These are phyloP conservation scores for Diospyros lotus DNA, from an alignment of 148 eudicot genomes.

Conservation along the genomic window DNA sequence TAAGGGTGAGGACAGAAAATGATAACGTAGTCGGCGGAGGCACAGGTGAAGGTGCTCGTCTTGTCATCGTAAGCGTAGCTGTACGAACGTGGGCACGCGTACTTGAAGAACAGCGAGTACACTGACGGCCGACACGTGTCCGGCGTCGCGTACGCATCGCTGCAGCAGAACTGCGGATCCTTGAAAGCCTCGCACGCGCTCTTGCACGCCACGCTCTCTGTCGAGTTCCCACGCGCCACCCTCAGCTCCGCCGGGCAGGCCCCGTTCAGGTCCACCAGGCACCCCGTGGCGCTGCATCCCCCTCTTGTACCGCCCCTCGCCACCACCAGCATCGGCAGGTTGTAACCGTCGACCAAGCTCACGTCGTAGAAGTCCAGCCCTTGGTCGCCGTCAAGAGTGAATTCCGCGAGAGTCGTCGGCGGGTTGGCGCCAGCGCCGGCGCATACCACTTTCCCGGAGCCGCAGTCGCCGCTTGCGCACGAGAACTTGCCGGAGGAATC, in stretches of 20 bases:
- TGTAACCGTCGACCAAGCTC: slow-evolving; percentile 93
- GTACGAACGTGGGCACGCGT: slow-evolving; percentile 84
- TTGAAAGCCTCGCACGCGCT: slow-evolving; percentile 99
- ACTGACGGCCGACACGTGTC: slow-evolving; percentile 78
- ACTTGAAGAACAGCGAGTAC: slow-evolving; percentile 66
- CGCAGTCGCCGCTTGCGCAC: slow-evolving; percentile 89
- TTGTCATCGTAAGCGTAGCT: slow-evolving; percentile 96
- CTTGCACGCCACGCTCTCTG: slow-evolving; percentile 67
- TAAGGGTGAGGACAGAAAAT: slow-evolving; percentile 88
- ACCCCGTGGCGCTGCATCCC: slow-evolving; percentile 82
- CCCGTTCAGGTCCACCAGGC: slow-evolving; percentile 66
- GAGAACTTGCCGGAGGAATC: slow-evolving; percentile 45
- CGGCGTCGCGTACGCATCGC: slow-evolving; percentile 68
- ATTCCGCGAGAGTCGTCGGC: slow-evolving; percentile 90
- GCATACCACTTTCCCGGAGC: slow-evolving; percentile 64
- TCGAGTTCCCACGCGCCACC: slow-evolving; percentile 50
- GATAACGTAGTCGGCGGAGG: slow-evolving; percentile 62
- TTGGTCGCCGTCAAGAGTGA: slow-evolving; percentile 86
- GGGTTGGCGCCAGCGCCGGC: slow-evolving; percentile 82
- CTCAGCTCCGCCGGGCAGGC: slow-evolving; percentile 62
- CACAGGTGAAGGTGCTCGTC: slow-evolving; percentile 94
- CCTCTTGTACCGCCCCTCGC: slow-evolving; percentile 57
- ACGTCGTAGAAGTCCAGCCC: slow-evolving; percentile 95
- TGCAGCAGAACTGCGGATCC: slow-evolving; percentile 80
- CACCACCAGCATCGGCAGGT: slow-evolving; percentile 72